Evolutionary conservation across 331 rosid genomes (phyloP).

Genomic region (Malus hybrid): DNA sequence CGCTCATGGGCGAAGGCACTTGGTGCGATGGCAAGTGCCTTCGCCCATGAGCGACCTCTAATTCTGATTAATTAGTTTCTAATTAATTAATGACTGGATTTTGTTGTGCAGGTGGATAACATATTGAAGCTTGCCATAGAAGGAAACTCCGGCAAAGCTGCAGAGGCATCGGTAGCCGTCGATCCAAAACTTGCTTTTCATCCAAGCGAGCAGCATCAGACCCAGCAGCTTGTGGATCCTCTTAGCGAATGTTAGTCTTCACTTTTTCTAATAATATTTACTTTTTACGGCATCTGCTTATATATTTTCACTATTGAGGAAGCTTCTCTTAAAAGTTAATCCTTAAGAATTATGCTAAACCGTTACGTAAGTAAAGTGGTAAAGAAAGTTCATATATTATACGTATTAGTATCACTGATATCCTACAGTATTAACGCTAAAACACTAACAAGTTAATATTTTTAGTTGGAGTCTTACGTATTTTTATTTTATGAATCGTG

Average conservation of each 20-base stretch:
- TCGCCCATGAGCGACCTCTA: too few relatives aligned
- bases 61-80: not conserved
- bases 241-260: slow-evolving; percentile 16
- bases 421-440: too few relatives aligned
- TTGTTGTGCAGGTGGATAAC: slow-evolving; percentile 23
- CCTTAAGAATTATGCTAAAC: too few relatives aligned
- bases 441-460: too few relatives aligned
- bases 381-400: too few relatives aligned
- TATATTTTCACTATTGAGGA: not conserved
- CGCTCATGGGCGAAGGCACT: too few relatives aligned
- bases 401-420: too few relatives aligned
- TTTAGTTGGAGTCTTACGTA: too few relatives aligned
- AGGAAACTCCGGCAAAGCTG: not conserved
- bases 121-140: slow-evolving; percentile 32
- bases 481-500: not conserved
- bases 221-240: slow-evolving; percentile 4
- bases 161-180: not conserved
- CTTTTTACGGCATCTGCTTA: too few relatives aligned
- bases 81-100: not conserved
- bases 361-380: too few relatives aligned
- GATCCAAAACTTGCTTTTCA: not conserved
- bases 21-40: too few relatives aligned
- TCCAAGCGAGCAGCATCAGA: slow-evolving; percentile 1
- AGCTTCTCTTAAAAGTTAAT: not conserved
- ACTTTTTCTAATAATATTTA: too few relatives aligned